A percentile compares a stretch with the other conserved stretches of the same genome.
These are phyloP conservation scores for Pseudogymnoascus sp. DNA, from an alignment of 2,329 filamentous ascomycete species.

Conservation along the genomic window DNA sequence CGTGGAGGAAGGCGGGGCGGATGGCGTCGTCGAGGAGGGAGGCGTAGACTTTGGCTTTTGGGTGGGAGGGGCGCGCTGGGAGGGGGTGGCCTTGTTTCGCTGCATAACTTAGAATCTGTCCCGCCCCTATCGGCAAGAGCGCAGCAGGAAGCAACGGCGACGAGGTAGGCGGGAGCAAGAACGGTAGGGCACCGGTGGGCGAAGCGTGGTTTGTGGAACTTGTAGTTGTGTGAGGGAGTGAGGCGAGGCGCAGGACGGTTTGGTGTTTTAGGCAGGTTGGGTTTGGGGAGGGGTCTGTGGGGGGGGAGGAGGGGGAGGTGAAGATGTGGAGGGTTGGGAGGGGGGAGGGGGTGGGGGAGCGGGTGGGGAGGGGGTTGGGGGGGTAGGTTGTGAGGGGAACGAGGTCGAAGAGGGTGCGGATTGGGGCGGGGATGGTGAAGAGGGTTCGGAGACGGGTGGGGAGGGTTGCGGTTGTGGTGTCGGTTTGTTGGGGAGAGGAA, in stretches of 20 bases:
- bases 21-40: background rate
- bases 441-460: background rate
- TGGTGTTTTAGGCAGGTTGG: conserved; percentile 29
- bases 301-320: too few relatives aligned
- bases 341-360: too few relatives aligned
- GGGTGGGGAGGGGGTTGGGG: too few relatives aligned
- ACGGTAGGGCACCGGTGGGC: conserved; percentile 79
- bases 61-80: background rate
- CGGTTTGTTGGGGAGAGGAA: background rate
- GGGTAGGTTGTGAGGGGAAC: too few relatives aligned
- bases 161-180: conserved; percentile 54
- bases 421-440: background rate
- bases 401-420: too few relatives aligned
- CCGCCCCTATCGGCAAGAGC: conserved; percentile 45
- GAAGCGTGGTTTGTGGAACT: conserved; percentile 90
- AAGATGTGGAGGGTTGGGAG: too few relatives aligned
- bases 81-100: conserved; percentile 21
- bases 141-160: conserved; percentile 25
- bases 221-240: conserved; percentile 55
- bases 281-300: background rate
- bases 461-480: background rate
- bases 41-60: background rate
- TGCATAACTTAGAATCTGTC: conserved; percentile 61
- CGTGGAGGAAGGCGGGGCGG: conserved; percentile 50
- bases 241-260: conserved; percentile 74